Evolutionary conservation across 176 grass and related monocot species (phyloP).

Genomic region (Carex scoparia): DNA sequence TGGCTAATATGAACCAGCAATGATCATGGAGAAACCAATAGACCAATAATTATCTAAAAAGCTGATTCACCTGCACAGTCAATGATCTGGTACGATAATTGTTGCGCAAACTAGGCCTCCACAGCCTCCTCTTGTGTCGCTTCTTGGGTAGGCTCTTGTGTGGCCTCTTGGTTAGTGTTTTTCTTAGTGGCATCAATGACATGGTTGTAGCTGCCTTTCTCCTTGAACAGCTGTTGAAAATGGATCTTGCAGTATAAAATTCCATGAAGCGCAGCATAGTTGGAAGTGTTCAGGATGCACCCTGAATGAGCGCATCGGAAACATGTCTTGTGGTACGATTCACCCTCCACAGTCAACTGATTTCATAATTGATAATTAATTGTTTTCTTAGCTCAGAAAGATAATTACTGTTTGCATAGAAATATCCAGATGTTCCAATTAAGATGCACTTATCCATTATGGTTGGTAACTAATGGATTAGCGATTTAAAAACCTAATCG

Average conservation of each 20-base stretch:
- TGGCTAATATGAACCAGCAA: background rate
- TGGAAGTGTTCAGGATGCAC: constrained; percentile 79
- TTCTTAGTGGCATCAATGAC: constrained; percentile 60
- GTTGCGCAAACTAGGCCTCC: background rate
- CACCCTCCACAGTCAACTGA: constrained; percentile 74
- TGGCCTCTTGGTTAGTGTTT: constrained; percentile 27
- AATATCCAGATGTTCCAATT: background rate
- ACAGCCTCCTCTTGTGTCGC: background rate
- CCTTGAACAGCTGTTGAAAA: constrained; percentile 88
- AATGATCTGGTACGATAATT: background rate
- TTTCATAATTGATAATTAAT: background rate
- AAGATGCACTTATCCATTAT: background rate
- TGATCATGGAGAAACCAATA: background rate
- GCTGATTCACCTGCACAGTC: background rate
- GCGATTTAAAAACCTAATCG: too few relatives aligned
- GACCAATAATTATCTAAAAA: constrained; percentile 8
- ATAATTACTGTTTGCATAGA: background rate
- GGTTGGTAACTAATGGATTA: too few relatives aligned
- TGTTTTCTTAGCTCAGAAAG: background rate
- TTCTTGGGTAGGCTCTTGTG: background rate
- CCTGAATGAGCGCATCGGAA: constrained; percentile 81
- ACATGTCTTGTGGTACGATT: constrained; percentile 89
- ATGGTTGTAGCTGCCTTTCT: constrained; percentile 97
- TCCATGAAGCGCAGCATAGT: constrained; percentile 87
- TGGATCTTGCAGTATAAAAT: constrained; percentile 97